Base-by-base conservation (phyloP, 345 rosid genomes). In the Brassica juncea region DNA sequence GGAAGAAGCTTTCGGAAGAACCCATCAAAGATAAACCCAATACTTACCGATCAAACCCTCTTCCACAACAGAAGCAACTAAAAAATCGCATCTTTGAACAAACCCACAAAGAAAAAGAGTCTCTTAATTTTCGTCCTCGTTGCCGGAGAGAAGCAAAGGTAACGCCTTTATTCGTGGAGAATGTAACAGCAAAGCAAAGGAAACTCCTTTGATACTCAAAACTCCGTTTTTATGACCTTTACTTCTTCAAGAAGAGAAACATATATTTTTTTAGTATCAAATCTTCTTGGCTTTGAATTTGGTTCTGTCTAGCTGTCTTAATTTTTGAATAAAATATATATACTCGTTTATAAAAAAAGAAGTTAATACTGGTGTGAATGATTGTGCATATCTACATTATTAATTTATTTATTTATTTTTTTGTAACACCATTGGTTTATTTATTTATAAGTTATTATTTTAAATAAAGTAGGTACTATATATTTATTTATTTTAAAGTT, bases 1-100 rank as follows among this genome's bases (percentile, higher is more conserved):
- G 57, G 19, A 49, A 49, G 68, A 39, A 75, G 15, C 65, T 49
- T 49, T 49, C 19, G 57, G 57, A 49, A 49, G 16, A 49, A n/a
- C 57, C 57, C 57, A 49, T 66, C 59, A 75, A 35, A 54, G 35
- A 84, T 3, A 12, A 76, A 85, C 0, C 7, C 2, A 68, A 49
- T 61, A 83, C 92, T 8, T 84, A 94, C 99, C 92, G 89, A 89
- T 92, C 93, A 68, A 71, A 85, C 28, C 76, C 83, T 74, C 82
- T 93, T 19, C 84, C 86, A 80, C 96, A 92, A 35, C 97, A 84
- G 68, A 92, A 76, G 63, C 94, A 76, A 28, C 92, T 87, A 77
- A 72, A 66, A 78, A 92, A 79, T 37, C 84, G 87, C 99, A 94
- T 94, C 65, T 74, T 69, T 75, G 54, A 69, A 42, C 65, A 54